Evolutionary conservation across 305 asterid genomes (phyloP).

Genomic region (Fraxinus paxiana): DNA sequence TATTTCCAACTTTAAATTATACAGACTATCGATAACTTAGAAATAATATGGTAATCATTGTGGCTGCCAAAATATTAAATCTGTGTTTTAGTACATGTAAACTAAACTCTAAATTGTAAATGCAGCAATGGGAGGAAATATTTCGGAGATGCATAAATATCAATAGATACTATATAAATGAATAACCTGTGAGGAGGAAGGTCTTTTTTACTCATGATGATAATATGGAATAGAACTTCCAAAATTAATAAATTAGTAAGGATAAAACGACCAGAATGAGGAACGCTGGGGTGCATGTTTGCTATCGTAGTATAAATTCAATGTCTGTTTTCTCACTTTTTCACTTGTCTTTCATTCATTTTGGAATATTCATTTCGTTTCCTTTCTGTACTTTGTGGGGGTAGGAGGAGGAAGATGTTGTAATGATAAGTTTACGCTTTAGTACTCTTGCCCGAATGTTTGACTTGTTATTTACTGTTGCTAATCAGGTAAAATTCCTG

Average conservation of each 20-base stretch:
- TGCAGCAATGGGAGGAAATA: not conserved
- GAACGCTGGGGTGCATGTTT: not conserved
- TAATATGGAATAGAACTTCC: not conserved
- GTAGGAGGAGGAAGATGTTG: not conserved
- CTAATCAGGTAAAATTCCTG: conserved; percentile 40
- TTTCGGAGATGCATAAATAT: not conserved
- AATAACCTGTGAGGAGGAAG: not conserved
- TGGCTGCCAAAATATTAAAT: not conserved
- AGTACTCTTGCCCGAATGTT: not conserved
- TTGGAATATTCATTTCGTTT: not conserved
- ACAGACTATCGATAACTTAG: not conserved
- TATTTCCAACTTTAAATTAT: not conserved
- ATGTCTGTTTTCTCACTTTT: not conserved
- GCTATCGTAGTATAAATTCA: not conserved
- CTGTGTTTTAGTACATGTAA: not conserved
- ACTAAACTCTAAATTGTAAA: not conserved
- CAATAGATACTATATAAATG: not conserved
- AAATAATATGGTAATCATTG: not conserved
- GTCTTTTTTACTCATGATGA: not conserved
- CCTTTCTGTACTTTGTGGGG: not conserved
- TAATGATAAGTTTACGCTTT: conserved; percentile 8
- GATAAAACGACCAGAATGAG: not conserved
- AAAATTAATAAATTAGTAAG: not conserved
- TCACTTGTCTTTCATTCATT: not conserved
- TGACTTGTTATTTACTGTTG: not conserved